Evolutionary conservation across 225 moss, liverwort and hornwort species (phyloP).

Genomic region (Polytrichum commune): DNA sequence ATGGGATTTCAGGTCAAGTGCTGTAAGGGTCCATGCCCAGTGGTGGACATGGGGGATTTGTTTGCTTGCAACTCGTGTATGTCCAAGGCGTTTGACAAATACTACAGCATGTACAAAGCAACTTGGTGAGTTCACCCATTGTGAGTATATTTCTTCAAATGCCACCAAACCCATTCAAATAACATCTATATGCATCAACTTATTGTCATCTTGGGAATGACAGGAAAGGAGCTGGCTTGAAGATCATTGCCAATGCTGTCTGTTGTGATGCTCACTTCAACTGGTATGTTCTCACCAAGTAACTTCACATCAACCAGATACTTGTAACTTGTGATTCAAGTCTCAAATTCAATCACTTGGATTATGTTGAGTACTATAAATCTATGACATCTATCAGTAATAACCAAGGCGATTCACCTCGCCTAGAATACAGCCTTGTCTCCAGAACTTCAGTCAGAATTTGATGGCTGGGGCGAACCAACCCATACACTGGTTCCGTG

Average conservation of each 20-base stretch:
- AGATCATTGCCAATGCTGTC: slow-evolving; percentile 46
- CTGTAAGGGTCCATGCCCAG: slow-evolving; percentile 67
- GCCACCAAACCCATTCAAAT: too few species aligned
- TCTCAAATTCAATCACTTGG: neutral
- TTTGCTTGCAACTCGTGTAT: slow-evolving; percentile 66
- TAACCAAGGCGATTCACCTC: neutral
- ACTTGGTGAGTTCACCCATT: slow-evolving; percentile 38
- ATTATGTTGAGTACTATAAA: neutral
- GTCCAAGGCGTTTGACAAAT: slow-evolving; percentile 69
- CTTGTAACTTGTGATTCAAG: neutral
- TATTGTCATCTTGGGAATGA: neutral
- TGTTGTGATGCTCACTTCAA: slow-evolving; percentile 58
- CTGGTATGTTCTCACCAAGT: slow-evolving; percentile 22
- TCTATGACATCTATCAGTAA: neutral
- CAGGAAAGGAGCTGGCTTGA: slow-evolving; percentile 59
- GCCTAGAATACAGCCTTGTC: neutral
- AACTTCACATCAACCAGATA: too few species aligned
- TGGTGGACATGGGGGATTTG: slow-evolving; percentile 55
- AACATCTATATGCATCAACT: neutral
- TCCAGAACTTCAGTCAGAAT: neutral
- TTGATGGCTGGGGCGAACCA: too few species aligned
- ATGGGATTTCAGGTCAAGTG: slow-evolving; percentile 57
- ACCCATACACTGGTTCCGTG: too few species aligned
- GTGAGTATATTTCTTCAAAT: neutral
- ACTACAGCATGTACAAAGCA: slow-evolving; percentile 70